phyloP scores from a whole-genome alignment of 257 asterid species.

The Forsythia viridissima region DNA sequence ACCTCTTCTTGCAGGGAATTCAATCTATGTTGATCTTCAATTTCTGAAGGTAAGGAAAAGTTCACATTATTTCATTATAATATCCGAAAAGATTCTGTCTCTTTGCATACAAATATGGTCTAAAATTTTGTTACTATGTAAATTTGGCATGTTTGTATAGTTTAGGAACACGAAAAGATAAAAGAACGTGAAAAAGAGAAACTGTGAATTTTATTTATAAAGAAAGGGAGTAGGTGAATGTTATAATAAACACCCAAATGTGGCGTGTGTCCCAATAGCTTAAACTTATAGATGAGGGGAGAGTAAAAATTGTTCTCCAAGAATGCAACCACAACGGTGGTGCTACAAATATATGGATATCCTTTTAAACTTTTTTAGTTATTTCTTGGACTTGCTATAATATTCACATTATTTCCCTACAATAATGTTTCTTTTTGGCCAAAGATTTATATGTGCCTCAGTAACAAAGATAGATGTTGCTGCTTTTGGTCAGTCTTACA shows the following conservation, averaged over 20 bases:
- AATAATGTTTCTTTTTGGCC: background rate
- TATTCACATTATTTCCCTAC: background rate
- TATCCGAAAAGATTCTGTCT: background rate
- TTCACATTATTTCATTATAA: slow-evolving; percentile 6
- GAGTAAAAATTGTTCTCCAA: background rate
- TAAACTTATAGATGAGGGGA: background rate
- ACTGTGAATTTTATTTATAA: background rate
- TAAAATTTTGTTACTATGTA: background rate
- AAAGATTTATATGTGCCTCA: background rate
- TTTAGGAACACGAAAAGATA: background rate
- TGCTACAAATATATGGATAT: background rate
- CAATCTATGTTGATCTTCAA: slow-evolving; percentile 76
- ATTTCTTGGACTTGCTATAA: background rate
- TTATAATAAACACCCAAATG: background rate
- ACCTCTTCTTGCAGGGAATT: slow-evolving; percentile 89
- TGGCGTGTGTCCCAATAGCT: background rate
- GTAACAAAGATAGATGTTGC: background rate
- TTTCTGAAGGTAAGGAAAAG: slow-evolving; percentile 68
- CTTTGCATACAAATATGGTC: background rate
- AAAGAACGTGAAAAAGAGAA: background rate
- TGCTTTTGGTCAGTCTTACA: background rate
- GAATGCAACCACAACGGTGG: background rate
- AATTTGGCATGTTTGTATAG: background rate
- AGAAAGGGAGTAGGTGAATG: background rate
- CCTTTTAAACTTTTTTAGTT: background rate